A percentile compares a stretch with the other conserved stretches of the same genome.
phyloP scores from a whole-genome alignment of 352 stramenopile species.

The Lagenidium giganteum region DNA sequence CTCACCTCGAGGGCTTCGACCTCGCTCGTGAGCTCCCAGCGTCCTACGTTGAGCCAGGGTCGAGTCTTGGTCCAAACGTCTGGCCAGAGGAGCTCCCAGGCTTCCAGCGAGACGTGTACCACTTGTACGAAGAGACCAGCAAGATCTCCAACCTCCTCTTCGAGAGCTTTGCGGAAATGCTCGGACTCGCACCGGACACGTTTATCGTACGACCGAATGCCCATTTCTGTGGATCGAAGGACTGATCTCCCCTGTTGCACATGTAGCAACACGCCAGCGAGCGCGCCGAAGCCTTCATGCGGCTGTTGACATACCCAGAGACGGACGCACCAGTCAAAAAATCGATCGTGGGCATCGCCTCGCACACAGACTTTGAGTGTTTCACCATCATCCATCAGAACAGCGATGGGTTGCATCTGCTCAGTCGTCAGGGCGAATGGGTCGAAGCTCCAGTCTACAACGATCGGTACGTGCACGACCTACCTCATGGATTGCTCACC shows the following conservation, averaged over 20 bases:
- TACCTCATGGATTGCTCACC: neutral
- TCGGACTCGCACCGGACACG: conserved; percentile 44
- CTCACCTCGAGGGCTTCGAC: conserved; percentile 73
- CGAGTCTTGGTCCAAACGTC: conserved; percentile 72
- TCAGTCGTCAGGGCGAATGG: conserved; percentile 53
- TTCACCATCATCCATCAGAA: conserved; percentile 87
- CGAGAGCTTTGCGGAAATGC: conserved; percentile 76
- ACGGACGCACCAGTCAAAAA: conserved; percentile 36
- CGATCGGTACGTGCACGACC: conserved; percentile 46
- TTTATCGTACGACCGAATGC: conserved; percentile 36
- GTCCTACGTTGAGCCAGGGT: conserved; percentile 48
- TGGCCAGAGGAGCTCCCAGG: conserved; percentile 56
- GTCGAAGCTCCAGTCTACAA: conserved; percentile 64
- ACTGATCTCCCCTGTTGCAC: conserved; percentile 1
- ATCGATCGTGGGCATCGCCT: conserved; percentile 70
- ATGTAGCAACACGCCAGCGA: conserved; percentile 60
- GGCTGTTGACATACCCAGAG: conserved; percentile 68
- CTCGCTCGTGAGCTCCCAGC: conserved; percentile 50
- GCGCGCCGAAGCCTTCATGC: conserved; percentile 74
- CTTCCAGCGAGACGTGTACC: conserved; percentile 67
- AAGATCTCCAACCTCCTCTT: conserved; percentile 63
- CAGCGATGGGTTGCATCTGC: conserved; percentile 58
- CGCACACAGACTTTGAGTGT: conserved; percentile 82
- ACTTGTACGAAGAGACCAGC: conserved; percentile 69
- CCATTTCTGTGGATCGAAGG: neutral